Conservation (phyloP, 2,329 filamentous ascomycete species). For the Alternaria dauci region DNA sequence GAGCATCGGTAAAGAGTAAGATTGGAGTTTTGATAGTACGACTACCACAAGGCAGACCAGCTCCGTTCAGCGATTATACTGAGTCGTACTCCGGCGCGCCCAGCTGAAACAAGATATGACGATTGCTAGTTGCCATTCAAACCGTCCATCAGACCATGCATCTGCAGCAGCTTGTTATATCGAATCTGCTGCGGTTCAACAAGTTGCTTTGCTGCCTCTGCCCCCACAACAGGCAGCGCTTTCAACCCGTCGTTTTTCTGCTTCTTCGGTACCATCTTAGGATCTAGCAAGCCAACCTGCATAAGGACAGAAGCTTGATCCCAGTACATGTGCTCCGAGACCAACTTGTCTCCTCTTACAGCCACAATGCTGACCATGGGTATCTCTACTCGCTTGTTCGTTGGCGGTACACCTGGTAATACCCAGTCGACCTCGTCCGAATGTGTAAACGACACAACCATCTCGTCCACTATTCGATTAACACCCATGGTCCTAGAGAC, state of each 20-base stretch:
- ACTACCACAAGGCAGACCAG: background rate
- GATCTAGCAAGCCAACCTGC: constrained; percentile 64
- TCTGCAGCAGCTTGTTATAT: constrained; percentile 53
- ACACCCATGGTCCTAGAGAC: constrained; percentile 64
- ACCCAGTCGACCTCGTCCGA: constrained; percentile 66
- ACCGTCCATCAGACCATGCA: constrained; percentile 45
- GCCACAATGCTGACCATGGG: constrained; percentile 65
- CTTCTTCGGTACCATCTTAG: constrained; percentile 59
- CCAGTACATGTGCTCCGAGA: constrained; percentile 67
- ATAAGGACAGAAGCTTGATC: constrained; percentile 67
- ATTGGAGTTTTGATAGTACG: background rate
- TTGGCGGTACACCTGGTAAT: constrained; percentile 64
- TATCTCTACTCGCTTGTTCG: constrained; percentile 64
- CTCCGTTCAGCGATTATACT: background rate
- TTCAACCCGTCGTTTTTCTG: constrained; percentile 52
- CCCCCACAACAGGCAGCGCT: constrained; percentile 52
- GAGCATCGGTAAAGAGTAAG: background rate
- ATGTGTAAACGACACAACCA: constrained; percentile 65
- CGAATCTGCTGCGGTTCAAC: constrained; percentile 50
- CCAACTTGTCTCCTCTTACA: constrained; percentile 62
- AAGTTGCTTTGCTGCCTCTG: constrained; percentile 54
- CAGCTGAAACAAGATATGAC: constrained; percentile 13
- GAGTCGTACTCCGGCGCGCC: constrained; percentile 12
- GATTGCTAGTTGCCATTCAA: constrained; percentile 23
- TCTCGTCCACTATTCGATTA: constrained; percentile 67